These are phyloP conservation scores for Trichoderma asperelloides DNA, from an alignment of 495 filamentous ascomycete genomes.

Conservation along the genomic window DNA sequence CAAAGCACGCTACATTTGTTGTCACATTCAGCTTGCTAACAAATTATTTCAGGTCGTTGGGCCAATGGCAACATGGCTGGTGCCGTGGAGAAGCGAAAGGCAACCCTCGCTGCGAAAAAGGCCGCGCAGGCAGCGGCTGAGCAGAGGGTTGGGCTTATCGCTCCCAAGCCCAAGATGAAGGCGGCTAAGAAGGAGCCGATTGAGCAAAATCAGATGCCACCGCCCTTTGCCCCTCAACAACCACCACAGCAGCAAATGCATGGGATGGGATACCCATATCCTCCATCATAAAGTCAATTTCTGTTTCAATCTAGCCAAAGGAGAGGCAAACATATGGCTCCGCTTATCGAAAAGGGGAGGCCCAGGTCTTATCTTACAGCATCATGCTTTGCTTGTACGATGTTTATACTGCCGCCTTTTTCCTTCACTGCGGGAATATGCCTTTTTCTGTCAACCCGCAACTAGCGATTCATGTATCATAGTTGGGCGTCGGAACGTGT, in stretches of 20 bases:
- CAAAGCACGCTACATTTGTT: not conserved
- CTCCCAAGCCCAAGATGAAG: slow-evolving; percentile 10
- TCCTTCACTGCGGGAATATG: not conserved
- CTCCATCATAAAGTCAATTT: not conserved
- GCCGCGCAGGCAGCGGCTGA: slow-evolving; percentile 15
- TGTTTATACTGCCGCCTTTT: not conserved
- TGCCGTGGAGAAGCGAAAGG: slow-evolving; percentile 41
- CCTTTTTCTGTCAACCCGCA: not conserved
- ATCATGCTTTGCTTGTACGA: not conserved
- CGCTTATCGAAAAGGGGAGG: not conserved
- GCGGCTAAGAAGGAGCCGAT: slow-evolving; percentile 3
- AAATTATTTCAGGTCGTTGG: slow-evolving; percentile 33
- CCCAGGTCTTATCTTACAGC: not conserved
- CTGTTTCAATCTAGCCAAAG: not conserved
- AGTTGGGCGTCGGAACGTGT: not conserved
- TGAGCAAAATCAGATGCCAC: not conserved
- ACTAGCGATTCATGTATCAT: slow-evolving; percentile 1
- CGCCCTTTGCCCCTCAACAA: not conserved
- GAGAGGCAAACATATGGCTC: not conserved
- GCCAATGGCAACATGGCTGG: slow-evolving; percentile 39
- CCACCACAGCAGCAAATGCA: not conserved
- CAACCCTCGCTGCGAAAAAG: slow-evolving; percentile 42
- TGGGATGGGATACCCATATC: not conserved
- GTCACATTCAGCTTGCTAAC: slow-evolving; percentile 1
- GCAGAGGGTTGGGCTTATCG: slow-evolving; percentile 8